These are phyloP conservation scores for Moesziomyces antarcticus DNA, from an alignment of 1,284 basidiomycete genomes.

Conservation along the genomic window DNA sequence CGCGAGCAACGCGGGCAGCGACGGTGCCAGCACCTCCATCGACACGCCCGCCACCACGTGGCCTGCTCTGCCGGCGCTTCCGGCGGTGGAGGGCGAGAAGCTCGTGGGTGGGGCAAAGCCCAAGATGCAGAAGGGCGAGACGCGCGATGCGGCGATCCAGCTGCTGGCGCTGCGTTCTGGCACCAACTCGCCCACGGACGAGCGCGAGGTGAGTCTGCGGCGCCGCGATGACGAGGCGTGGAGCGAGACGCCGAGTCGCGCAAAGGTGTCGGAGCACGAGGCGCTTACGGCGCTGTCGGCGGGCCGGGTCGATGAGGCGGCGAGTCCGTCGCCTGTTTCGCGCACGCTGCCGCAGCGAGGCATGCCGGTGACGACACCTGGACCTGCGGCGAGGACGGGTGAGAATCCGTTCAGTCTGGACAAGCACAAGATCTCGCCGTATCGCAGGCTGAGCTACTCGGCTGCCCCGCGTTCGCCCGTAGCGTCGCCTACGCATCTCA, in stretches of 20 bases:
- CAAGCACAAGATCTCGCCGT: slow-evolving; percentile 59
- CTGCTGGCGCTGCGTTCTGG: slow-evolving; percentile 43
- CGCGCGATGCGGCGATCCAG: slow-evolving; percentile 45
- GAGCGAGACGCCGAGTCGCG: slow-evolving; percentile 38
- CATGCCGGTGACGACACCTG: slow-evolving; percentile 35
- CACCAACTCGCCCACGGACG: slow-evolving; percentile 47
- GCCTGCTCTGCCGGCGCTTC: slow-evolving; percentile 27
- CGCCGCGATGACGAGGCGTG: slow-evolving; percentile 30
- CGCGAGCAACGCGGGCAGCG: slow-evolving; percentile 40
- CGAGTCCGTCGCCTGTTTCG: slow-evolving; percentile 37
- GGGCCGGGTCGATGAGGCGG: slow-evolving; percentile 11
- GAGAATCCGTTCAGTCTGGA: slow-evolving; percentile 61
- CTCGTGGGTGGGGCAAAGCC: slow-evolving; percentile 2
- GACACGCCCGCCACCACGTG: slow-evolving; percentile 39
- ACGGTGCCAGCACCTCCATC: slow-evolving; percentile 41
- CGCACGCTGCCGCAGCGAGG: slow-evolving; percentile 25
- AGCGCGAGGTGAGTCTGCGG: slow-evolving; percentile 28
- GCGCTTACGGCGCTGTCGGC: slow-evolving; percentile 40
- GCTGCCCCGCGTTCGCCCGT: slow-evolving; percentile 27
- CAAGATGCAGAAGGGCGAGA: slow-evolving; percentile 36
- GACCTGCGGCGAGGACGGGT: slow-evolving; percentile 11
- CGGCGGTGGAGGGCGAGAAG: slow-evolving; percentile 8
- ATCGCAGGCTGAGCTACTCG: slow-evolving; percentile 42
- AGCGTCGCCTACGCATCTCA: slow-evolving; percentile 32
- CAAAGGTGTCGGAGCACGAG: slow-evolving; percentile 31